Percentiles rank a stretch among this genome's conserved stretches.
These are phyloP conservation scores for Nitzschia putrida DNA, from an alignment of 108 stramenopile species.

Conservation along the genomic window DNA sequence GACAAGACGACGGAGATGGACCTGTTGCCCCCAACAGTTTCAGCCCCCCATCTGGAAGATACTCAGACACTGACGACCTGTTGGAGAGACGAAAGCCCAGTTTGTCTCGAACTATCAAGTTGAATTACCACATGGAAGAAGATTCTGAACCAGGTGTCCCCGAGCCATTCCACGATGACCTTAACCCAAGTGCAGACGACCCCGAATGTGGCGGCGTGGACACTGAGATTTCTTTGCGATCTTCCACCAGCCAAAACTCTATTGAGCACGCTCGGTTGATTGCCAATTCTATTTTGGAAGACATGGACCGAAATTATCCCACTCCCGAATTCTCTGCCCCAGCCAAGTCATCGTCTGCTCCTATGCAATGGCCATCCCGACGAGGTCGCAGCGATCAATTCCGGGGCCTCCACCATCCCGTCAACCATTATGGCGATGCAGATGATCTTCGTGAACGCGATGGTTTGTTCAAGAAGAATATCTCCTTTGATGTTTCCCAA, in stretches of 20 bases:
- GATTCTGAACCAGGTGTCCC: conserved; percentile 1
- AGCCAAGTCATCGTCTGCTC: not conserved
- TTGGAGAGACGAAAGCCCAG: conserved; percentile 4
- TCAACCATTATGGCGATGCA: not conserved
- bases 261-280: conserved; percentile 36
- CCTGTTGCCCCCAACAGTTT: not conserved
- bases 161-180: not conserved
- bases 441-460: not conserved
- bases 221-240: not conserved
- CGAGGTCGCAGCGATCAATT: conserved; percentile 11
- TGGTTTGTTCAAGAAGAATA: not conserved
- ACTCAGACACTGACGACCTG: conserved; percentile 16
- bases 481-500: no score
- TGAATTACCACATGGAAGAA: conserved; percentile 7
- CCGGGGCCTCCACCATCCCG: not conserved
- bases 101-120: conserved; percentile 12
- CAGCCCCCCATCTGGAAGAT: not conserved
- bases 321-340: not conserved
- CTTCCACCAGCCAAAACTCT: not conserved
- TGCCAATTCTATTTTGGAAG: conserved; percentile 38
- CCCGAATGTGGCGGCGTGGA: no score
- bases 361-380: conserved; percentile 14
- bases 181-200: not conserved
- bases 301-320: conserved; percentile 24
- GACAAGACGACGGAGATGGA: conserved; percentile 1